Evolutionary conservation across 257 asterid genomes (phyloP).

Genomic region (Solanum megistacrolobum): DNA sequence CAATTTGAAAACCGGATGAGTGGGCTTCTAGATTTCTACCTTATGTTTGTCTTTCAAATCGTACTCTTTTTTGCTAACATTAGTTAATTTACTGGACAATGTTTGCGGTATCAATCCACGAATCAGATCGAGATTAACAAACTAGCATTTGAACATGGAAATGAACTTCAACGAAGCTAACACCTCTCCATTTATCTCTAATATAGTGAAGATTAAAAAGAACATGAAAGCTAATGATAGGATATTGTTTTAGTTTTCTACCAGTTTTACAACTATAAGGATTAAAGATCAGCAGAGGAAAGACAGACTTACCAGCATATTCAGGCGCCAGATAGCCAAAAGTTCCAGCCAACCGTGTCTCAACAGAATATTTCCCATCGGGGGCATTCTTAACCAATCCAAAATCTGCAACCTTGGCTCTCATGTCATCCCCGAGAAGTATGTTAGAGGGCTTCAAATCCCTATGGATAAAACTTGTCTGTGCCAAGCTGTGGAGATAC

Average conservation of each 20-base stretch:
- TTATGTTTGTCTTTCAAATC: neutral
- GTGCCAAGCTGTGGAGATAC: slow-evolving; percentile 92
- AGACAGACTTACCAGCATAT: slow-evolving; percentile 59
- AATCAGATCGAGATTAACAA: neutral
- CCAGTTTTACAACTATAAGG: neutral
- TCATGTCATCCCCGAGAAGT: slow-evolving; percentile 84
- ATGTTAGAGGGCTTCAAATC: slow-evolving; percentile 89
- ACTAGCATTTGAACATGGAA: neutral
- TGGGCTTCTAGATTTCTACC: neutral
- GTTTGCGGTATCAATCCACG: neutral
- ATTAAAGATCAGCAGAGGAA: neutral
- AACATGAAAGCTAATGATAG: neutral
- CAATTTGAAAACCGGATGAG: neutral
- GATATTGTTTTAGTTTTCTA: neutral
- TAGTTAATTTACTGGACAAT: neutral
- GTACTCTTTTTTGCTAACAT: neutral
- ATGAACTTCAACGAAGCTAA: neutral
- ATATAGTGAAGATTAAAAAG: neutral
- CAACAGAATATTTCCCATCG: slow-evolving; percentile 84
- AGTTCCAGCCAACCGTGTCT: slow-evolving; percentile 89
- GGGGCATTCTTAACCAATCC: slow-evolving; percentile 91
- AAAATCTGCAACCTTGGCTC: slow-evolving; percentile 96
- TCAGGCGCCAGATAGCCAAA: slow-evolving; percentile 97
- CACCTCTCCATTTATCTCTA: neutral
- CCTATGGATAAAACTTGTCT: slow-evolving; percentile 83